Evolutionary conservation across 768 basidiomycete species (phyloP), one percentile per base, ranked within the genome.

Genomic region (Macrolepiota fuliginosa): DNA sequence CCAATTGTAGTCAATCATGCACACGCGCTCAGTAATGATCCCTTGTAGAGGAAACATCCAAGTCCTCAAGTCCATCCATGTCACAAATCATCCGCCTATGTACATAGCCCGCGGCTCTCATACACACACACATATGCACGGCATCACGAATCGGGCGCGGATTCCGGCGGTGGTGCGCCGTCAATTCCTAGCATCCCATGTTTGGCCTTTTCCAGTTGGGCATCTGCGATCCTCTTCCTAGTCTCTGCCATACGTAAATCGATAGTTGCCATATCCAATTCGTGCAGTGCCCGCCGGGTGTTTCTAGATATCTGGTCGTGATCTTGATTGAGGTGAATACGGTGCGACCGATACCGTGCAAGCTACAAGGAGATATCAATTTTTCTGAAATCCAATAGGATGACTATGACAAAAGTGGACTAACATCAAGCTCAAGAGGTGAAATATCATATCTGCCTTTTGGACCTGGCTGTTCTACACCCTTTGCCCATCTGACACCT

Each of bases 181-280:
- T 87, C 85, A 61, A 88, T 82, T 7, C 89, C 89, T 56, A 90
- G 75, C 60, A 74, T 70, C n/a, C 89, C 89, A 40, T 73, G 73
- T 22, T 81, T 79, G 59, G 89, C 89, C 71, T 81, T 82, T 70
- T 88, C 85, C 61, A 88, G 71, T 64, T 88, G 87, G 64, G 66
- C 65, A 58, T 83, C 83, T 24, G 88, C 84, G 19, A 85, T 75
- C 65, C 77, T 81, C 57, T 87, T 81, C 56, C 88, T 80, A 56
- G 75, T 74, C 74, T 85, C 84, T 17, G 84, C 84, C 40, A 80
- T 80, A 58, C 79, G 79, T 60, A 89, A 70, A 62, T 92, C 90
- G 39, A 90, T 74, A 40, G 74, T 75, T 35, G 85, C 76, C 67
- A 84, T 73, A 22, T 88, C 86, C 10, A 89, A 71, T 65, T 91